phyloP scores from a whole-genome alignment of 768 basidiomycete species.

The Trametes cubensis region DNA sequence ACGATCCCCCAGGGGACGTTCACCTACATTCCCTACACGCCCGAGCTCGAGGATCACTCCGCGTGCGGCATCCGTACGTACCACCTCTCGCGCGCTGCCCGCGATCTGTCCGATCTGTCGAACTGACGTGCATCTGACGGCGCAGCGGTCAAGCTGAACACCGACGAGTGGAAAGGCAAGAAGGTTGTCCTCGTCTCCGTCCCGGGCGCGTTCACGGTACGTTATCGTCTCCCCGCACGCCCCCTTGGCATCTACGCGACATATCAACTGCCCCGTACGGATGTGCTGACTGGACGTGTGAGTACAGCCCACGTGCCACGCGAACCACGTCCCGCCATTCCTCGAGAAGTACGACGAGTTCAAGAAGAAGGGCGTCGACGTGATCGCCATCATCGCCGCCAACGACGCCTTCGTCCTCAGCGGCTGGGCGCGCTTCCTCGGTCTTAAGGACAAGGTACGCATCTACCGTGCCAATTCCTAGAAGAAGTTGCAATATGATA shows the following conservation, averaged over 20 bases:
- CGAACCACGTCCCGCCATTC: slow-evolving; percentile 55
- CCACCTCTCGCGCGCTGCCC: neutral
- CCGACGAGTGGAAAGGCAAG: slow-evolving; percentile 76
- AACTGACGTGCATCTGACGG: neutral
- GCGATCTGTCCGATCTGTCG: slow-evolving; percentile 3
- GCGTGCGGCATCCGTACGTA: slow-evolving; percentile 69
- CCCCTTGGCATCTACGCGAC: neutral
- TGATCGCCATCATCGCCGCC: slow-evolving; percentile 71
- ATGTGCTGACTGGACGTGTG: neutral
- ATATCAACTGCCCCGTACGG: neutral
- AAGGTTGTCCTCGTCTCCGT: slow-evolving; percentile 79
- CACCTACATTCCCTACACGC: slow-evolving; percentile 58
- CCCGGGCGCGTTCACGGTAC: slow-evolving; percentile 80
- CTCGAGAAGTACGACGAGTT: slow-evolving; percentile 68
- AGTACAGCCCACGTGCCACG: slow-evolving; percentile 40
- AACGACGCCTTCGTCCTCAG: slow-evolving; percentile 82
- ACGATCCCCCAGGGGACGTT: slow-evolving; percentile 51
- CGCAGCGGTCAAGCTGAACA: slow-evolving; percentile 57
- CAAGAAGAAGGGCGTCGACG: slow-evolving; percentile 74
- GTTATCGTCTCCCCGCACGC: slow-evolving; percentile 25
- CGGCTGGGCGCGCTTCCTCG: slow-evolving; percentile 36
- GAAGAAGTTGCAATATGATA: too few relatives aligned
- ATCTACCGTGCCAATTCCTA: too few relatives aligned
- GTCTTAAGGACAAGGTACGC: slow-evolving; percentile 62
- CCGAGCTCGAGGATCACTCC: slow-evolving; percentile 63